Percentiles rank a stretch among this genome's conserved stretches.
phyloP scores from a whole-genome alignment of 805 yeast genomes.

The Lipomyces yamanashiensis region DNA sequence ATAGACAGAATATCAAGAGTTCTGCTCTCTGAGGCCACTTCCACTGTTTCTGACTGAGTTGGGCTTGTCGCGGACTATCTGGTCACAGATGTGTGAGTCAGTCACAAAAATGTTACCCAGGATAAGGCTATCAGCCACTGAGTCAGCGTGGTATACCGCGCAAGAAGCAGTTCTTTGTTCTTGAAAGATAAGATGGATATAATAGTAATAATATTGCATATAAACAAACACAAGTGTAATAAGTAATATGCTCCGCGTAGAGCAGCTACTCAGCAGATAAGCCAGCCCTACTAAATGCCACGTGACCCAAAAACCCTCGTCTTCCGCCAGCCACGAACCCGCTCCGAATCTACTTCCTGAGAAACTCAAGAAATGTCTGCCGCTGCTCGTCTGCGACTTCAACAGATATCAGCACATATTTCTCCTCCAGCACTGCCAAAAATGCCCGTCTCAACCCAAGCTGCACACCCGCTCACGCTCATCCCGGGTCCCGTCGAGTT shows the following conservation, averaged over 20 bases:
- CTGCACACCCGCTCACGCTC: constrained; percentile 52
- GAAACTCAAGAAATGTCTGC: constrained; percentile 17
- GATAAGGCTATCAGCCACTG: constrained; percentile 5
- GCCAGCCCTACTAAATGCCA: not conserved
- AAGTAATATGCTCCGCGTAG: not conserved
- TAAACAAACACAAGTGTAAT: too few species aligned
- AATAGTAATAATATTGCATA: not conserved
- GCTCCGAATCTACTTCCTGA: not conserved
- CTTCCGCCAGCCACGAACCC: not conserved
- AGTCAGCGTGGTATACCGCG: not conserved
- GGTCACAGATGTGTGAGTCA: not conserved
- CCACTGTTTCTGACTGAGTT: not conserved
- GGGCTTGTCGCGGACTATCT: constrained; percentile 1
- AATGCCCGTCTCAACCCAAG: constrained; percentile 24
- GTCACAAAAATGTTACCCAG: not conserved
- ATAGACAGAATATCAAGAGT: not conserved
- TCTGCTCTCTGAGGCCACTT: not conserved
- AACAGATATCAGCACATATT: constrained; percentile 23
- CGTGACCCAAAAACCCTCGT: constrained; percentile 2
- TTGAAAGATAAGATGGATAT: not conserved
- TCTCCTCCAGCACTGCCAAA: constrained; percentile 5
- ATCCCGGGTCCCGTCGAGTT: constrained; percentile 87
- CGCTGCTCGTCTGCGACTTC: constrained; percentile 23
- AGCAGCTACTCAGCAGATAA: not conserved
- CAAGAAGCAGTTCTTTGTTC: not conserved